Percentiles rank a stretch among this genome's conserved stretches.
Evolutionary conservation across 176 grass and related monocot genomes (phyloP).

Genomic region (Echinochloa phyllopogon): DNA sequence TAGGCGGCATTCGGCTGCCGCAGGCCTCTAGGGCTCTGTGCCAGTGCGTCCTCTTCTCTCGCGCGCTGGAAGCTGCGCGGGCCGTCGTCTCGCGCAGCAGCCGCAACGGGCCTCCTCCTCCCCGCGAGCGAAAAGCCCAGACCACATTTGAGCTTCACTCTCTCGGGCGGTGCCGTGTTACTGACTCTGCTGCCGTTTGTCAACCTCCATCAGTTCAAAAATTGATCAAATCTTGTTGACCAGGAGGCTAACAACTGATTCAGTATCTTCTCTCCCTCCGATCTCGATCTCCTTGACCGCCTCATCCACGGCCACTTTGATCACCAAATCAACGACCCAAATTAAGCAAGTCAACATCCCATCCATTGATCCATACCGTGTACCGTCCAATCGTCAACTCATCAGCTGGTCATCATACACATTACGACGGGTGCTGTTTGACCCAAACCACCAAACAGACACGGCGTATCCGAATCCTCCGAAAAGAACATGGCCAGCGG

Average conservation of each 20-base stretch:
- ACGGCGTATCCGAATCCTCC: background rate
- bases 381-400: background rate
- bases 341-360: too few relatives aligned
- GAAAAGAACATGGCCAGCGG: conserved; percentile 24
- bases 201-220: background rate
- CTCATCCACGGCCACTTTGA: background rate
- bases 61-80: too few relatives aligned
- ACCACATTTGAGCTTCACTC: too few relatives aligned
- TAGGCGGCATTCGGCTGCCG: too few relatives aligned
- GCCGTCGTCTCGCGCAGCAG: too few relatives aligned
- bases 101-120: too few relatives aligned
- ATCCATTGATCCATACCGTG: background rate
- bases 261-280: background rate
- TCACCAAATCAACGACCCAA: background rate
- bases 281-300: background rate
- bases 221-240: background rate
- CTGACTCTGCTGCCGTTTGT: background rate
- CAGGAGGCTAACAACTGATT: background rate
- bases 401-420: background rate
- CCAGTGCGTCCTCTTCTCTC: too few relatives aligned
- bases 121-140: too few relatives aligned
- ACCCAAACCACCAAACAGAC: background rate
- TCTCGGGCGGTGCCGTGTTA: too few relatives aligned
- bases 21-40: too few relatives aligned
- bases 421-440: conserved; percentile 9